Evolutionary conservation across 371 early-diverging fungal species (phyloP).

Genomic region (Mortierella sp.): DNA sequence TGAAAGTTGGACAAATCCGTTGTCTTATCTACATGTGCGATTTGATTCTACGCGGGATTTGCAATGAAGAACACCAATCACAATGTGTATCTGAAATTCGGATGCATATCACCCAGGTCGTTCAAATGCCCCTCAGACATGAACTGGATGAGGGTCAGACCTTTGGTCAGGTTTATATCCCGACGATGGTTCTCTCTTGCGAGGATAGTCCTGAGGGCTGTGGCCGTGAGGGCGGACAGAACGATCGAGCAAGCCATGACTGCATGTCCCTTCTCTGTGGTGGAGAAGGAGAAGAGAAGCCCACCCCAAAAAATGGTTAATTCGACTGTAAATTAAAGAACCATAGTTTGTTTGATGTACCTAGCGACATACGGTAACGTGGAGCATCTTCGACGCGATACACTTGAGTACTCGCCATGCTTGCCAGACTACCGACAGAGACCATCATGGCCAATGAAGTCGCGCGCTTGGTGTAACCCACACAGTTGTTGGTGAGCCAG

Average conservation of each 20-base stretch:
- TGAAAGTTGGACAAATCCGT: no score
- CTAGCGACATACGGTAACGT: slow-evolving; percentile 42
- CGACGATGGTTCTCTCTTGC: slow-evolving; percentile 25
- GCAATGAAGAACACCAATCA: no score
- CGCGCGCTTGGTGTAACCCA: slow-evolving; percentile 70
- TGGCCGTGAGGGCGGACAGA: slow-evolving; percentile 5
- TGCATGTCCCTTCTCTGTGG: slow-evolving; percentile 25
- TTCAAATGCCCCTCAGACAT: slow-evolving; percentile 40
- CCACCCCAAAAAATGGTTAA: no score
- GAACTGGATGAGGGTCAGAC: slow-evolving; percentile 20
- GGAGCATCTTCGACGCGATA: slow-evolving; percentile 75
- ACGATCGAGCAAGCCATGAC: slow-evolving; percentile 14
- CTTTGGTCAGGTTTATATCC: slow-evolving; percentile 19
- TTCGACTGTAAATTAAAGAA: no score
- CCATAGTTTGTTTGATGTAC: no score
- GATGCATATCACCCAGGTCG: slow-evolving; percentile 26
- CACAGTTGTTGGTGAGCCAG: slow-evolving; percentile 66
- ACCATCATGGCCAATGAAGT: slow-evolving; percentile 67
- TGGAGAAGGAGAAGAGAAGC: no score
- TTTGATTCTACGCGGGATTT: no score
- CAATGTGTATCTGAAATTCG: slow-evolving; percentile 27
- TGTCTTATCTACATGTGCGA: no score
- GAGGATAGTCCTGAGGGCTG: slow-evolving; percentile 2
- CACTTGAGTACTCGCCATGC: slow-evolving; percentile 66
- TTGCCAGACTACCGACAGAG: slow-evolving; percentile 66